Evolutionary conservation across 257 asterid species (phyloP), one percentile per base, ranked within the genome.

Genomic region (Fraxinus americana): DNA sequence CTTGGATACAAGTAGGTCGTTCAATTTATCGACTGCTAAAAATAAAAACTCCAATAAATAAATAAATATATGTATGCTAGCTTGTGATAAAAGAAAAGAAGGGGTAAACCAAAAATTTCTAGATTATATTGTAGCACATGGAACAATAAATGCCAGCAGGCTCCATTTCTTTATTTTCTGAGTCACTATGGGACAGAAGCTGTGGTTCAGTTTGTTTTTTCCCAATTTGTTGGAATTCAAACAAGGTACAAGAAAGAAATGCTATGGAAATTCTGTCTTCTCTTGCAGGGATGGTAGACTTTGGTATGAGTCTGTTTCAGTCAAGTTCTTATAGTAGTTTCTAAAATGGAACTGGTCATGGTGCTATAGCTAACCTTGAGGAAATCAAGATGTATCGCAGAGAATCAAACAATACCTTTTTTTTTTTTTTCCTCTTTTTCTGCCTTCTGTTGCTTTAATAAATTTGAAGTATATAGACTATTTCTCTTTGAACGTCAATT

Each of bases 121-220:
- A 78, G 82, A 68, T 80, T 67, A 75, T 36, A 74, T 70, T 80
- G 84, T 30, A 50, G 92, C 94, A 91, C 97, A 92, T 92, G 97
- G 89, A 88, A 80, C 83, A 84, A 85, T 89, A 90, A 87, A 91
- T 92, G 85, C 77, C 57, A 69, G 82, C 73, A 78, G 88, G 89
- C 78, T 88, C 84, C 78, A 84, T 90, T 88, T 76, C 96, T 82
- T 68, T 48, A 68, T 91, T 83, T 76, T 86, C 74, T 76, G 82
- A 83, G 79, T 89, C 90, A 90, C 72, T 75, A 79, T 80, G 86
- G 88, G 89, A 82, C 92, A 85, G 48, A 48, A 45, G 61, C 84
- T 78, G 13, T 69, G 73, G 80, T 85, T 82, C 84, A 79, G 63
- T 86, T 90, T 88, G 91, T 85, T 86, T 86, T 83, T 77, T 75